Evolutionary conservation across 2,329 filamentous ascomycete genomes (phyloP).

Genomic region (Pseudogymnoascus sp.): DNA sequence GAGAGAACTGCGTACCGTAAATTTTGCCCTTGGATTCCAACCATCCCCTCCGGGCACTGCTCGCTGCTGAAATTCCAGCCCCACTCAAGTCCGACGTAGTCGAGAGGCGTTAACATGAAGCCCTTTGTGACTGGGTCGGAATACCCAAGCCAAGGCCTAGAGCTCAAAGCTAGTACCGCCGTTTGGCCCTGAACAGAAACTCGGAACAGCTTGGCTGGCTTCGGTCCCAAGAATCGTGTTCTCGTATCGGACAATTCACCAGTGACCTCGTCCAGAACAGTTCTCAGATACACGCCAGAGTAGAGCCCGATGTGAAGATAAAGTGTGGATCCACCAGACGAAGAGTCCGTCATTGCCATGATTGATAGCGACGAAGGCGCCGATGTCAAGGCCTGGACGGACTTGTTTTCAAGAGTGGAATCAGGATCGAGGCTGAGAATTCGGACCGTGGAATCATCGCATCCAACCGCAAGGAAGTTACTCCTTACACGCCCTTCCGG

Average conservation of each 20-base stretch:
- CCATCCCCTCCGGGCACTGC: constrained; percentile 88
- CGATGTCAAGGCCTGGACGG: constrained; percentile 86
- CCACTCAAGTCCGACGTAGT: constrained; percentile 83
- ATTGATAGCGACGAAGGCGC: constrained; percentile 84
- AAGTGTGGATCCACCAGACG: constrained; percentile 77
- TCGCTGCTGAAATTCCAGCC: constrained; percentile 96
- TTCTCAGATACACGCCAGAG: constrained; percentile 92
- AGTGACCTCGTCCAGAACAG: constrained; percentile 89
- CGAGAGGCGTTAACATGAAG: constrained; percentile 87
- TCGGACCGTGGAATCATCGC: constrained; percentile 91
- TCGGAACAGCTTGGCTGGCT: constrained; percentile 81
- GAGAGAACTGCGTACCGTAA: constrained; percentile 59
- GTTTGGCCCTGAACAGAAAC: constrained; percentile 82
- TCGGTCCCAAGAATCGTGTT: constrained; percentile 88
- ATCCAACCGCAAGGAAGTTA: constrained; percentile 91
- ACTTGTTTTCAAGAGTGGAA: constrained; percentile 85
- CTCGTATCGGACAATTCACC: constrained; percentile 93
- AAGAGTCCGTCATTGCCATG: constrained; percentile 92
- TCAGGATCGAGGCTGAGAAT: constrained; percentile 87
- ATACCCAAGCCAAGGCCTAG: constrained; percentile 93
- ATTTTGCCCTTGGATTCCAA: constrained; percentile 85
- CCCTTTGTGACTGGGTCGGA: constrained; percentile 79
- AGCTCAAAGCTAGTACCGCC: constrained; percentile 83
- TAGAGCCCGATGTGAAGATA: constrained; percentile 95
- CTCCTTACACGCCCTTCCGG: constrained; percentile 84